Conservation (phyloP, 1,284 basidiomycete species). For the Puccinia triticina region DNA sequence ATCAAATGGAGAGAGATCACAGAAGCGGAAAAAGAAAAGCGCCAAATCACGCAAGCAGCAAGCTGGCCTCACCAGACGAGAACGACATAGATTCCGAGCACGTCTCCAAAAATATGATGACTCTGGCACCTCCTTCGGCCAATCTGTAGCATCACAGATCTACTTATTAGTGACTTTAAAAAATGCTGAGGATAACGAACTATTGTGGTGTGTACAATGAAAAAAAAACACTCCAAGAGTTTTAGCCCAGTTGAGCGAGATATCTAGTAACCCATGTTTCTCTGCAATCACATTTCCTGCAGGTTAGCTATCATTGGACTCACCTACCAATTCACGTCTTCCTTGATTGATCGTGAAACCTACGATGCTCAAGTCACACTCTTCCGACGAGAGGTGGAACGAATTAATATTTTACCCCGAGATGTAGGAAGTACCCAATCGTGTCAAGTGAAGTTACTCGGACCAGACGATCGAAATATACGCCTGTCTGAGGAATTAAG, state of each 20-base stretch:
- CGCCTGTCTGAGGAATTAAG: conserved; percentile 81
- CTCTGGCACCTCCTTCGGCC: conserved; percentile 82
- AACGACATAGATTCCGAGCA: conserved; percentile 63
- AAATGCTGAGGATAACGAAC: conserved; percentile 87
- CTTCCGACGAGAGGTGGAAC: conserved; percentile 84
- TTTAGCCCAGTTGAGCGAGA: background rate
- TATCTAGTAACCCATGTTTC: background rate
- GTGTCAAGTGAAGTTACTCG: conserved; percentile 62
- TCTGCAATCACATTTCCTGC: conserved; percentile 41
- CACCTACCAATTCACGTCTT: conserved; percentile 86
- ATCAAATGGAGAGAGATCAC: background rate
- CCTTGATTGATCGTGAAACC: conserved; percentile 79
- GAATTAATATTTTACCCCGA: conserved; percentile 67
- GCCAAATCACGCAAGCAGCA: background rate
- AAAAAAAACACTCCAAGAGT: background rate
- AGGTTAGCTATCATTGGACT: conserved; percentile 92
- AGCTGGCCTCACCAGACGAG: conserved; percentile 15
- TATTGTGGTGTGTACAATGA: conserved; percentile 72
- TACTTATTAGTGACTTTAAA: conserved; percentile 86
- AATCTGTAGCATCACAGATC: conserved; percentile 83
- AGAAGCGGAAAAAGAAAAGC: background rate
- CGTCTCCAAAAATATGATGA: conserved; percentile 80
- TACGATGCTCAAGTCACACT: conserved; percentile 81
- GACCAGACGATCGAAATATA: conserved; percentile 75
- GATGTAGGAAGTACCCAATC: conserved; percentile 52